Evolutionary conservation across 257 asterid genomes (phyloP).

Genomic region (Datura wrightii): DNA sequence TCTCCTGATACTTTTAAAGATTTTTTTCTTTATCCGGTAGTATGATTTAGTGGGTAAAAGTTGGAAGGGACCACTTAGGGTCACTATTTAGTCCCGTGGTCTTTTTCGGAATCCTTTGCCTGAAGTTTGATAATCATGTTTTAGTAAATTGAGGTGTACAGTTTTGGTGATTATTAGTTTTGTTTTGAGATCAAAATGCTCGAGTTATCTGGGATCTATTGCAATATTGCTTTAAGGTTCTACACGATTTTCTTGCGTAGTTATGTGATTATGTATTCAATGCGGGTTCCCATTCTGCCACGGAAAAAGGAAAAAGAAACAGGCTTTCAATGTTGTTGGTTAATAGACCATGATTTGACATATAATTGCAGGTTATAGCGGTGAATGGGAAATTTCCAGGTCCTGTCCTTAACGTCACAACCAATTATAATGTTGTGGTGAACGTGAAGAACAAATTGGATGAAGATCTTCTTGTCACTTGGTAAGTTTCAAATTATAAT

Average conservation of each 20-base stretch:
- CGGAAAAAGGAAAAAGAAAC: not conserved
- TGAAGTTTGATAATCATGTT: not conserved
- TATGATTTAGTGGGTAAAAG: not conserved
- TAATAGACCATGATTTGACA: not conserved
- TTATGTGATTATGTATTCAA: not conserved
- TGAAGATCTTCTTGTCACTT: conserved; percentile 79
- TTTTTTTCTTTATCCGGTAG: not conserved
- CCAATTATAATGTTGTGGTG: conserved; percentile 83
- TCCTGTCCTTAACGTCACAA: conserved; percentile 78
- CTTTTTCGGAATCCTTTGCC: not conserved
- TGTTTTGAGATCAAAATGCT: not conserved
- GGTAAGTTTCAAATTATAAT: conserved; percentile 49
- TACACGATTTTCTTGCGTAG: not conserved
- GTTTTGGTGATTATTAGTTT: not conserved
- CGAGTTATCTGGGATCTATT: not conserved
- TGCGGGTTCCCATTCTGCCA: not conserved
- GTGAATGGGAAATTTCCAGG: conserved; percentile 90
- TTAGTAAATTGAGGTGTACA: not conserved
- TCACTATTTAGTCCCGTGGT: not conserved
- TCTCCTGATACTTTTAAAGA: not conserved
- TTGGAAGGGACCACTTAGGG: conserved; percentile 13
- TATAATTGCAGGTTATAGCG: conserved; percentile 70
- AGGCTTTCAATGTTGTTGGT: not conserved
- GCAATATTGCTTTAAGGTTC: not conserved
- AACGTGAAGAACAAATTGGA: conserved; percentile 85